These are phyloP conservation scores for Tubosaeta brunneosetosa DNA, from an alignment of 768 basidiomycete species.

Conservation along the genomic window DNA sequence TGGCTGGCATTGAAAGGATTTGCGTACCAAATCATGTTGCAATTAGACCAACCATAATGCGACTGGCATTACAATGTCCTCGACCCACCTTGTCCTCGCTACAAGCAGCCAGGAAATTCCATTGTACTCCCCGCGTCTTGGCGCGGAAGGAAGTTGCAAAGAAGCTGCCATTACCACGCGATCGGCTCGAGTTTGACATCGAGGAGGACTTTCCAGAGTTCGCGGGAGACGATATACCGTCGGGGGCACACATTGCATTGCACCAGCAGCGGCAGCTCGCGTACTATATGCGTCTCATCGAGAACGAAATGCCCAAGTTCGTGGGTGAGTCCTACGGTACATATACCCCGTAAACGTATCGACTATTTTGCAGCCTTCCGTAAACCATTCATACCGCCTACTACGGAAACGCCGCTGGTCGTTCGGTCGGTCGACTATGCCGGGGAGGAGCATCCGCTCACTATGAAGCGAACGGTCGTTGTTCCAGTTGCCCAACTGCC, in stretches of 20 bases:
- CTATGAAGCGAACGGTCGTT: conserved; percentile 66
- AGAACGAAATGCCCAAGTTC: conserved; percentile 84
- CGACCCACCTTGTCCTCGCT: conserved; percentile 11
- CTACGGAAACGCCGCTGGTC: conserved; percentile 51
- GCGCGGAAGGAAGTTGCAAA: conserved; percentile 17
- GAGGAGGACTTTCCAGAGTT: conserved; percentile 34
- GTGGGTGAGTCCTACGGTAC: conserved; percentile 51
- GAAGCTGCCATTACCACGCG: conserved; percentile 37
- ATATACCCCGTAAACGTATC: conserved; percentile 6
- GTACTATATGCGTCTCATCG: conserved; percentile 79
- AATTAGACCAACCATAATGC: conserved; percentile 14
- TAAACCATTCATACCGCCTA: conserved; percentile 72
- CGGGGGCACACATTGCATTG: conserved; percentile 67
- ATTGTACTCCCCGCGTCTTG: conserved; percentile 17
- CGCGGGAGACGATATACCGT: conserved; percentile 55
- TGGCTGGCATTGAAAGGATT: conserved; percentile 11
- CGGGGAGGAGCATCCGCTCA: conserved; percentile 71
- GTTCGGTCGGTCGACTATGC: conserved; percentile 74
- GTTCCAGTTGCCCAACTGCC: conserved; percentile 73
- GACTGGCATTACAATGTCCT: conserved; percentile 13
- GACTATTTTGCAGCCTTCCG: conserved; percentile 57
- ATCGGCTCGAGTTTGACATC: conserved; percentile 31
- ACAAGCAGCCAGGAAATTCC: conserved; percentile 18
- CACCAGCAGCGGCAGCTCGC: conserved; percentile 70
- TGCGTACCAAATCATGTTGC: not conserved